Percentiles rank a stretch among this genome's conserved stretches.
Evolutionary conservation across 345 rosid genomes (phyloP).

Genomic region (Salix caprea): DNA sequence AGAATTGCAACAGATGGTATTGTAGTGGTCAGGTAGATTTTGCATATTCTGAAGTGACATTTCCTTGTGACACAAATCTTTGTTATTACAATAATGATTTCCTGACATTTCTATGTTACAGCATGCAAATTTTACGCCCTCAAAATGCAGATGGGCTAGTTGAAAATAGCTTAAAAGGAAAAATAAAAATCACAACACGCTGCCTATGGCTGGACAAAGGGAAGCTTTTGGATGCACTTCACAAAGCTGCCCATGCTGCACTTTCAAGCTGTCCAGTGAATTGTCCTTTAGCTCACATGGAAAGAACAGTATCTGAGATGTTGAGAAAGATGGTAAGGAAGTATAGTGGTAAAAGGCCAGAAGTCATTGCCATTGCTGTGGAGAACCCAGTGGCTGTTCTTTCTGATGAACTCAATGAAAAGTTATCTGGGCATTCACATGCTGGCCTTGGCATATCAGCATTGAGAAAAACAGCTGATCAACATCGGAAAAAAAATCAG

Average conservation of each 20-base stretch:
- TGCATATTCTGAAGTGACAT: conserved; percentile 1
- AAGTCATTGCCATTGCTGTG: conserved; percentile 73
- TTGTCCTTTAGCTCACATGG: conserved; percentile 86
- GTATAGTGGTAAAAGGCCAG: conserved; percentile 93
- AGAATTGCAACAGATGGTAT: conserved; percentile 94
- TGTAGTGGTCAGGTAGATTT: conserved; percentile 72
- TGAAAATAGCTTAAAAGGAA: conserved; percentile 70
- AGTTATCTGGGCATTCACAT: conserved; percentile 57
- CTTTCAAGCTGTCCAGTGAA: conserved; percentile 83
- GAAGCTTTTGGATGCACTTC: conserved; percentile 80
- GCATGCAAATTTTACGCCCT: conserved; percentile 91
- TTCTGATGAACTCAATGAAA: conserved; percentile 61
- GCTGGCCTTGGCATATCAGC: conserved; percentile 53
- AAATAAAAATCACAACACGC: conserved; percentile 87
- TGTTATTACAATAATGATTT: conserved; percentile 3
- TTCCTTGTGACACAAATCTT: background rate
- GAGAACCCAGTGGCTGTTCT: conserved; percentile 77
- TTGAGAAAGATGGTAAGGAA: conserved; percentile 91
- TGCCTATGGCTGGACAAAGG: conserved; percentile 99
- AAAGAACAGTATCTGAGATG: conserved; percentile 78
- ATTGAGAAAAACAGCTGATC: conserved; percentile 46
- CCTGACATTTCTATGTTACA: conserved; percentile 34
- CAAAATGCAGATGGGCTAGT: conserved; percentile 33
- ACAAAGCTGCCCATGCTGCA: conserved; percentile 91
- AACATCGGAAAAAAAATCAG: conserved; percentile 35